These are phyloP conservation scores for Hymenotorrendiella dingleyae DNA, from an alignment of 2,329 filamentous ascomycete genomes.

Conservation along the genomic window DNA sequence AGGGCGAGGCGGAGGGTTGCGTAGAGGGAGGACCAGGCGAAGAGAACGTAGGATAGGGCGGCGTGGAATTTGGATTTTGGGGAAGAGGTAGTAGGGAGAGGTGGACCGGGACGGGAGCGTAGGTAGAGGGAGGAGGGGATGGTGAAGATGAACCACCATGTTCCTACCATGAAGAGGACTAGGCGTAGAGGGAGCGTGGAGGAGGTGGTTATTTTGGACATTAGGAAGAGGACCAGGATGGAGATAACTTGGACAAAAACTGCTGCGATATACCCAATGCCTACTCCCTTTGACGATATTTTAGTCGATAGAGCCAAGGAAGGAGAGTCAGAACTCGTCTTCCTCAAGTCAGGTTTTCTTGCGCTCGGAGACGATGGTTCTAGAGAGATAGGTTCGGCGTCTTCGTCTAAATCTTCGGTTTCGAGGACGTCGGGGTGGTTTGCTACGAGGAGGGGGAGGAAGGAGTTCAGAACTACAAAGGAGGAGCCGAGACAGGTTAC, in stretches of 20 bases:
- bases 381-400: slow-evolving; percentile 12
- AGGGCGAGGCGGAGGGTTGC: slow-evolving; percentile 71
- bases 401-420: slow-evolving; percentile 2
- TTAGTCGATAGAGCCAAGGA: slow-evolving; percentile 78
- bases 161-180: slow-evolving; percentile 75
- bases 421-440: slow-evolving; percentile 61
- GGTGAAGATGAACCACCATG: slow-evolving; percentile 88
- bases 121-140: slow-evolving; percentile 81
- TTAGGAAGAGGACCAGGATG: slow-evolving; percentile 65
- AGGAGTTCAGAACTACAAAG: slow-evolving; percentile 91
- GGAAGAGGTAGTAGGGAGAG: slow-evolving; percentile 40
- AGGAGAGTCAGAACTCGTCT: slow-evolving; percentile 44
- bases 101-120: slow-evolving; percentile 78
- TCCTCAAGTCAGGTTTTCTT: too few species aligned
- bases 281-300: slow-evolving; percentile 87
- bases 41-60: slow-evolving; percentile 66
- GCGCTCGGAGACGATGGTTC: slow-evolving; percentile 9
- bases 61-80: slow-evolving; percentile 29
- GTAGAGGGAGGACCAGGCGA: slow-evolving; percentile 80
- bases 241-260: slow-evolving; percentile 76
- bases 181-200: slow-evolving; percentile 79
- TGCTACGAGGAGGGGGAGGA: slow-evolving; percentile 81
- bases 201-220: slow-evolving; percentile 44
- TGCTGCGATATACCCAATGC: slow-evolving; percentile 84
- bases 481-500: slow-evolving; percentile 93